phyloP scores from a whole-genome alignment of 2,329 filamentous ascomycete species.

The Dactylellina haptotyla region DNA sequence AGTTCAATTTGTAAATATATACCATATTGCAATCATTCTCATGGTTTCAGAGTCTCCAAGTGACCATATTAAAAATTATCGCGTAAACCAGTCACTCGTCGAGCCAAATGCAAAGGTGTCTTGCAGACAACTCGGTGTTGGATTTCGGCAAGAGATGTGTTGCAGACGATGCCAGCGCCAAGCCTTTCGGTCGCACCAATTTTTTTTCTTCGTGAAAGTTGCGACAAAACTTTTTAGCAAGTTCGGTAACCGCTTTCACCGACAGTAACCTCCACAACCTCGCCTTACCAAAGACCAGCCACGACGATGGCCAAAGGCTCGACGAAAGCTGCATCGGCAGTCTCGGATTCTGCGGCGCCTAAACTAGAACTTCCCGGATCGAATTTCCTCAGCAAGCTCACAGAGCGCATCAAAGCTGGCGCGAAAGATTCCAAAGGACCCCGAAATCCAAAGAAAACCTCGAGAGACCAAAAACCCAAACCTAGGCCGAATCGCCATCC shows the following conservation, averaged over 20 bases:
- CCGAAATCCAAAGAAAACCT: slow-evolving; percentile 20
- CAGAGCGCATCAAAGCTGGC: slow-evolving; percentile 44
- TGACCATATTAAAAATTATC: too few relatives aligned
- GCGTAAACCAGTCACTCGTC: too few relatives aligned
- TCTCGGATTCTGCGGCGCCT: neutral
- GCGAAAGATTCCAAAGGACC: slow-evolving; percentile 31
- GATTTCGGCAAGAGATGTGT: too few relatives aligned
- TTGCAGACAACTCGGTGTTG: too few relatives aligned
- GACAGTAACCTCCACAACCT: neutral
- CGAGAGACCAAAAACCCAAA: slow-evolving; percentile 32
- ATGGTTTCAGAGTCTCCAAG: too few relatives aligned
- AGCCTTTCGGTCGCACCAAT: slow-evolving; percentile 27
- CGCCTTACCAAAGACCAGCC: neutral
- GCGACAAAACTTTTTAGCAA: slow-evolving; percentile 23
- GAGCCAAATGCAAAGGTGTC: too few relatives aligned
- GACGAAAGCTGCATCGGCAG: slow-evolving; percentile 18
- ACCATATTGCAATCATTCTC: too few relatives aligned
- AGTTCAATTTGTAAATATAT: too few relatives aligned
- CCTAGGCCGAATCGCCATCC: neutral
- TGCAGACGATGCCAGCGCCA: too few relatives aligned
- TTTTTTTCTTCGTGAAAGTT: slow-evolving; percentile 39
- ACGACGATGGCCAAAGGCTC: slow-evolving; percentile 43
- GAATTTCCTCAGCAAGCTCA: slow-evolving; percentile 49
- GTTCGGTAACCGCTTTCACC: slow-evolving; percentile 1
- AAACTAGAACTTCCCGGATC: slow-evolving; percentile 30